Evolutionary conservation across 75 land plant genomes (phyloP), one percentile per base, ranked within the genome.

Genomic region (Cupressus sempervirens): DNA sequence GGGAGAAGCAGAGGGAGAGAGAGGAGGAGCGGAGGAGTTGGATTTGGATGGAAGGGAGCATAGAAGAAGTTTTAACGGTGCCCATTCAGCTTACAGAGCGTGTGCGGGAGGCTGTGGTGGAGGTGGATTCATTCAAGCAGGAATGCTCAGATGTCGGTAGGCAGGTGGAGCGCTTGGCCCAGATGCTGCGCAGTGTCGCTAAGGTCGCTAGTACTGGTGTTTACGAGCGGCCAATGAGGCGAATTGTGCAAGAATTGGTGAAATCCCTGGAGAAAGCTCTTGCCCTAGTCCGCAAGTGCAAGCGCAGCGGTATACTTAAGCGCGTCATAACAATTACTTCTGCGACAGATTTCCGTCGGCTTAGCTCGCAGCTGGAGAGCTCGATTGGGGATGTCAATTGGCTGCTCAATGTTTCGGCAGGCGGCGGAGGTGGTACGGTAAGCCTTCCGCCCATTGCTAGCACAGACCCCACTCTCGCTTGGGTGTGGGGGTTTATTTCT

Each of bases 401-500:
- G 99, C 87, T 97, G 12, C 89, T 97, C 36, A 87, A 85, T 16
- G 56, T 94, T 52, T 92, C 82, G 7, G 84, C 43, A 15, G 76
- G 82, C 13, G 87, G 88, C 15, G 85, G 86, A 26, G 84, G 86
- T 0, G 73, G 83, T 48, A 84, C 77, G 41, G 87, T 86, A 1
- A 85, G 92, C 7, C 85, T 96, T 11, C 94, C 98, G 1, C 98
- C 98, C 16, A 95, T 95, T 45, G 97, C 95, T 4, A 89, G 92
- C 86, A 93, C 88, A 54, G 97, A 95, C 36, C 97, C 98, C 10
- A 94, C 91, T 8, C 72, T 95, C 38, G 85, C 93, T n/a, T 89
- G 90, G 89, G 92, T 96, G 12, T 96, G 98, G 98, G 87, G 88
- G 36, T 92, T 76, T 26, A 86, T 91, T 34, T 88, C 91, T 4